phyloP scores from a whole-genome alignment of 1,139 yeast genomes.

The Protomyces inouyei region DNA sequence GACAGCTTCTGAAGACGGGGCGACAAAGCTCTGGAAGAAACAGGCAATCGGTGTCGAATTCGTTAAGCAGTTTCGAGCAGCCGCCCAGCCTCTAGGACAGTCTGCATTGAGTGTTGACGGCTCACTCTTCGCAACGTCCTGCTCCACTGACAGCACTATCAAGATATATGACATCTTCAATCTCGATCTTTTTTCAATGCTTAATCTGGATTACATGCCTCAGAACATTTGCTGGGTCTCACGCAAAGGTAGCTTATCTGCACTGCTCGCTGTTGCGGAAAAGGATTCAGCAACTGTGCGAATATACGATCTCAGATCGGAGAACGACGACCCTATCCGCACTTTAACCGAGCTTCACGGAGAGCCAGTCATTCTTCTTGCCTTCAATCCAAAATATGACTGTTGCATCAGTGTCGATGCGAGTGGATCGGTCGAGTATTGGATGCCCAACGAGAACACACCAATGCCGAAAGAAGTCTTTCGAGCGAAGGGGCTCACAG shows the following conservation, averaged over 20 bases:
- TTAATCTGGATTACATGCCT: conserved; percentile 38
- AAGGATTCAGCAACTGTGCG: conserved; percentile 34
- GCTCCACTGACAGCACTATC: conserved; percentile 37
- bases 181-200: conserved; percentile 43
- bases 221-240: conserved; percentile 36
- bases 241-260: conserved; percentile 30
- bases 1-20: conserved; percentile 45
- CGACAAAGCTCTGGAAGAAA: conserved; percentile 45
- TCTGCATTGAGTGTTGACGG: conserved; percentile 37
- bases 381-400: conserved; percentile 38
- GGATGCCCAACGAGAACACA: conserved; percentile 39
- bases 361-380: conserved; percentile 38
- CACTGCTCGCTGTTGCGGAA: conserved; percentile 36
- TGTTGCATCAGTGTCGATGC: conserved; percentile 45
- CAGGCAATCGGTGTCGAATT: conserved; percentile 38
- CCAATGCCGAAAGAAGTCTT: conserved; percentile 36
- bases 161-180: conserved; percentile 45
- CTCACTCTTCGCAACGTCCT: conserved; percentile 38
- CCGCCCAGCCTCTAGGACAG: conserved; percentile 33
- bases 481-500: conserved; percentile 45
- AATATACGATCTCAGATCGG: conserved; percentile 36
- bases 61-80: conserved; percentile 44
- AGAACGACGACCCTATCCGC: conserved; percentile 32
- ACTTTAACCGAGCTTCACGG: conserved; percentile 39
- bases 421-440: conserved; percentile 47